Evolutionary conservation across 2,329 filamentous ascomycete genomes (phyloP).

Genomic region (Aspergillaceae sp.): DNA sequence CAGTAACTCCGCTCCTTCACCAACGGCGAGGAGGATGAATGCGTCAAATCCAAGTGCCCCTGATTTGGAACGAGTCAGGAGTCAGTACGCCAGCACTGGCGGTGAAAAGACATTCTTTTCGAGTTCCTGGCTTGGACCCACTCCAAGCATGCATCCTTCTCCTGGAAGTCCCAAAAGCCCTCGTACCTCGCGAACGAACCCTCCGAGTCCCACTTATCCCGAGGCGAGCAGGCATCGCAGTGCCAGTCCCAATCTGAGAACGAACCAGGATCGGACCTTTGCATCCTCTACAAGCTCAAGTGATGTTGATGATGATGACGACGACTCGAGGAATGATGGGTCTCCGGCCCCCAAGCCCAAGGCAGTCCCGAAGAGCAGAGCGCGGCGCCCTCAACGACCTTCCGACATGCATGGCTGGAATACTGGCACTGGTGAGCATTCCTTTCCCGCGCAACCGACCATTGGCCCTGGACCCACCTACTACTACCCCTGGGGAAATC

Average conservation of each 20-base stretch:
- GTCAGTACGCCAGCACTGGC: constrained; percentile 45
- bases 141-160: constrained; percentile 46
- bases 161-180: constrained; percentile 26
- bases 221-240: constrained; percentile 32
- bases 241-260: constrained; percentile 35
- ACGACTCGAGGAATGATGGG: neutral
- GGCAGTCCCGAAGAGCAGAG: constrained; percentile 33
- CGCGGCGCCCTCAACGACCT: constrained; percentile 22
- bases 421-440: constrained; percentile 25
- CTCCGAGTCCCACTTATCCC: constrained; percentile 25
- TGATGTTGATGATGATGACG: constrained; percentile 26
- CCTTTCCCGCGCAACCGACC: constrained; percentile 7
- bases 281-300: constrained; percentile 33
- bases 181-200: constrained; percentile 25
- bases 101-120: constrained; percentile 52
- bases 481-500: constrained; percentile 3
- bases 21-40: constrained; percentile 35
- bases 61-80: constrained; percentile 44
- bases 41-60: constrained; percentile 23
- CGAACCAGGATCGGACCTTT: constrained; percentile 23
- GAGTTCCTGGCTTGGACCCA: constrained; percentile 43
- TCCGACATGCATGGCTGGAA: constrained; percentile 15
- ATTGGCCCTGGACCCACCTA: neutral
- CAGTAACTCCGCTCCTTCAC: constrained; percentile 28
- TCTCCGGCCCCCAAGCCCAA: constrained; percentile 27